Percentiles rank a stretch among this genome's conserved stretches.
These are phyloP conservation scores for Yamadazyma taylorii DNA, from an alignment of 1,139 yeast species.

Conservation along the genomic window DNA sequence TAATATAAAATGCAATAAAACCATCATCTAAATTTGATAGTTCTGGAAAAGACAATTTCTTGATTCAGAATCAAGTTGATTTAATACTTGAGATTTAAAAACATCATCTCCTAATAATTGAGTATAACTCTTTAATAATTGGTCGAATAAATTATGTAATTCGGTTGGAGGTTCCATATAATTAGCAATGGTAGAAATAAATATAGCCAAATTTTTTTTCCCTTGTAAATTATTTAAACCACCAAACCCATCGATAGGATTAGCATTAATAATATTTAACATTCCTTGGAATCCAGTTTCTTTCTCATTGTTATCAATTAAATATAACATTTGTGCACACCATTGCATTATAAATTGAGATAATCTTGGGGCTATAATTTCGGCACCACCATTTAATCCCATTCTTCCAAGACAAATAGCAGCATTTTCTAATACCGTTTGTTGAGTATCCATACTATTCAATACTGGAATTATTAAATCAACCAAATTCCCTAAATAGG, in stretches of 20 bases:
- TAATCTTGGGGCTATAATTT: constrained; percentile 55
- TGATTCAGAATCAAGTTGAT: constrained; percentile 33
- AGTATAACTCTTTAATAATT: constrained; percentile 47
- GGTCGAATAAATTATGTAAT: constrained; percentile 44
- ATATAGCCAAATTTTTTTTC: constrained; percentile 49
- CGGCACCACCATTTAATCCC: constrained; percentile 66
- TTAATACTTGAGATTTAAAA: constrained; percentile 33
- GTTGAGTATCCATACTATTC: constrained; percentile 54
- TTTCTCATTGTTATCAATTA: constrained; percentile 78
- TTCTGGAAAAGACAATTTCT: constrained; percentile 21
- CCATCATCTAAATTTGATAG: constrained; percentile 22
- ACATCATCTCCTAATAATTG: constrained; percentile 46
- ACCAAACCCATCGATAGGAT: constrained; percentile 64
- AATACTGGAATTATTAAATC: constrained; percentile 66
- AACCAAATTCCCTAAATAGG: constrained; percentile 60
- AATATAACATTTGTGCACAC: constrained; percentile 63
- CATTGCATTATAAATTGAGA: constrained; percentile 60
- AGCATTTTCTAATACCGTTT: constrained; percentile 77
- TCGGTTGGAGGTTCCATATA: constrained; percentile 54
- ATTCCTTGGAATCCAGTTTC: constrained; percentile 79
- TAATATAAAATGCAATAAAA: not conserved
- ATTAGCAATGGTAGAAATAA: constrained; percentile 64
- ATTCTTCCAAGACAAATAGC: constrained; percentile 94
- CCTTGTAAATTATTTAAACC: constrained; percentile 47
- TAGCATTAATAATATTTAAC: constrained; percentile 60